Evolutionary conservation across 345 rosid species (phyloP).

Genomic region (Arabidopsis thaliana): DNA sequence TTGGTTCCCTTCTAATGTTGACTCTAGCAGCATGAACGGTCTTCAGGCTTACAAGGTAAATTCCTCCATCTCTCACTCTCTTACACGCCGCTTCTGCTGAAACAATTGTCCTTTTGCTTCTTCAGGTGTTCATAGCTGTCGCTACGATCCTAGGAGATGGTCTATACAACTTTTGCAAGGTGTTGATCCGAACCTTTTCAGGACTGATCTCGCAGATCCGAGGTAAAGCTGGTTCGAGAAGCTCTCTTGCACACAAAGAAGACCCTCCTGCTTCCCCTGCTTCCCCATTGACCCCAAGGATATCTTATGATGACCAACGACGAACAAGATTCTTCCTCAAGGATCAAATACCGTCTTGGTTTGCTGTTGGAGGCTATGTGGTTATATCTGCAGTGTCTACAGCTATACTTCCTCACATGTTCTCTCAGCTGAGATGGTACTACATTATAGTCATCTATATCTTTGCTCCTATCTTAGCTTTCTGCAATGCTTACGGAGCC

Average conservation of each 20-base stretch:
- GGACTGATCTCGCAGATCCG: slow-evolving; percentile 44
- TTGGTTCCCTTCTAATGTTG: slow-evolving; percentile 65
- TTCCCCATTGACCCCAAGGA: slow-evolving; percentile 35
- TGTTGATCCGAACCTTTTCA: slow-evolving; percentile 55
- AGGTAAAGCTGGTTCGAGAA: slow-evolving; percentile 20
- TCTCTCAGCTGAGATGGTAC: slow-evolving; percentile 76
- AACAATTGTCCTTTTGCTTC: neutral
- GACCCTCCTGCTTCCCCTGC: slow-evolving; percentile 42
- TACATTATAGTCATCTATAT: slow-evolving; percentile 67
- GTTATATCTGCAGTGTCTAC: slow-evolving; percentile 59
- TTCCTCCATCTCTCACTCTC: neutral
- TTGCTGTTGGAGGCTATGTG: slow-evolving; percentile 60
- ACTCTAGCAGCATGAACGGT: slow-evolving; percentile 67
- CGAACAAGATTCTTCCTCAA: slow-evolving; percentile 66
- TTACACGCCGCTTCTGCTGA: neutral
- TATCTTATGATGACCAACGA: slow-evolving; percentile 55
- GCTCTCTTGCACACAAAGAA: slow-evolving; percentile 32
- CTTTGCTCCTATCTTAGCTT: slow-evolving; percentile 81
- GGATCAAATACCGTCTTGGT: slow-evolving; percentile 74
- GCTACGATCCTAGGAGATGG: slow-evolving; percentile 95
- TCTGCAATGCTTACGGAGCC: slow-evolving; percentile 90
- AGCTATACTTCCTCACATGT: slow-evolving; percentile 65
- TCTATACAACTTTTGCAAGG: slow-evolving; percentile 63
- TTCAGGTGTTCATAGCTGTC: slow-evolving; percentile 77
- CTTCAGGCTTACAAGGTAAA: slow-evolving; percentile 80